Evolutionary conservation across 164 flowering plant genomes (phyloP).

Genomic region (Dillenia turbinata): DNA sequence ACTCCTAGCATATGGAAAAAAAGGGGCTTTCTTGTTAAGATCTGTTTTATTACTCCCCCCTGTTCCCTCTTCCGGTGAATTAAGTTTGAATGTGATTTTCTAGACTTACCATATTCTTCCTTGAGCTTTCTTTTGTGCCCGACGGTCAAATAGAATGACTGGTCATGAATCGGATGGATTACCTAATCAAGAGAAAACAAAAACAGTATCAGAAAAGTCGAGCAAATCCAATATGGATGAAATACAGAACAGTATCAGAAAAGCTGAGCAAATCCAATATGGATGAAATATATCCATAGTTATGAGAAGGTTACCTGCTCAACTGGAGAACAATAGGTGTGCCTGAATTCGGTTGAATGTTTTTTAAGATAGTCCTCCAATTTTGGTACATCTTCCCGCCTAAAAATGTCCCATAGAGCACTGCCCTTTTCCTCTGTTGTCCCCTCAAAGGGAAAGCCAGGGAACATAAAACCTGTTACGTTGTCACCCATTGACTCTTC

Average conservation of each 20-base stretch:
- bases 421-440: conserved; percentile 27
- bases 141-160: conserved; percentile 54
- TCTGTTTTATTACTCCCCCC: too few species aligned
- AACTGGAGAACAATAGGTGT: conserved; percentile 54
- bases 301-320: conserved; percentile 33
- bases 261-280: too few species aligned
- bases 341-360: conserved; percentile 57
- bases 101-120: conserved; percentile 65
- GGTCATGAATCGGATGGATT: conserved; percentile 83
- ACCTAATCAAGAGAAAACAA: conserved; percentile 34
- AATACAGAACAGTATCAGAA: too few species aligned
- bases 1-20: conserved; percentile 34
- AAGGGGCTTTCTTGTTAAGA: too few species aligned
- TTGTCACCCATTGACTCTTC: background rate
- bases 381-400: conserved; percentile 63
- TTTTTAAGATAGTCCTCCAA: conserved; percentile 52
- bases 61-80: too few species aligned
- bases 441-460: conserved; percentile 10
- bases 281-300: too few species aligned
- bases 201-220: too few species aligned
- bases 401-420: conserved; percentile 77
- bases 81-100: background rate
- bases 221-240: too few species aligned
- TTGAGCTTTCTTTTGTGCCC: conserved; percentile 77
- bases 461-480: conserved; percentile 1